Percentiles rank a stretch among this genome's conserved stretches.
These are phyloP conservation scores for Sporothrix variecibatus DNA, from an alignment of 2,329 filamentous ascomycete genomes.

Conservation along the genomic window DNA sequence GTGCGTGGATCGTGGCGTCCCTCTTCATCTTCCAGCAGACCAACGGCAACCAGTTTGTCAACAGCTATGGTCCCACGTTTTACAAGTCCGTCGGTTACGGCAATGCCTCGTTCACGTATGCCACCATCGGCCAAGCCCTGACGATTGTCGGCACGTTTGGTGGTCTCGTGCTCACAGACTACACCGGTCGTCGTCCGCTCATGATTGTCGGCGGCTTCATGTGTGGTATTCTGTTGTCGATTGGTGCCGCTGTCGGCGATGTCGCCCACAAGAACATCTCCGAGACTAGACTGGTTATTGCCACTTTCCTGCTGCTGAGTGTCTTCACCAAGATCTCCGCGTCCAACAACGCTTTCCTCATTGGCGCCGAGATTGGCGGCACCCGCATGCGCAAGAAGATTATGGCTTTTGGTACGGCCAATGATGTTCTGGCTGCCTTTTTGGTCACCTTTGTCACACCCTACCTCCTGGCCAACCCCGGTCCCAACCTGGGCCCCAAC, in stretches of 20 bases:
- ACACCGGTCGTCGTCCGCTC: slow-evolving; percentile 20
- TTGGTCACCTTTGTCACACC: slow-evolving; percentile 22
- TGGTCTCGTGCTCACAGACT: slow-evolving; percentile 15
- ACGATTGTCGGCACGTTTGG: slow-evolving; percentile 10
- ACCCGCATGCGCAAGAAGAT: slow-evolving; percentile 18
- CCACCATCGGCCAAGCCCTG: slow-evolving; percentile 22
- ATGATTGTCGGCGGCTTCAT: slow-evolving; percentile 21
- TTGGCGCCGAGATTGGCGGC: slow-evolving; percentile 23
- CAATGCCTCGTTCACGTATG: slow-evolving; percentile 23
- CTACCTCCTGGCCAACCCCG: slow-evolving; percentile 9
- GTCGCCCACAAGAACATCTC: not conserved
- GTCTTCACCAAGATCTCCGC: slow-evolving; percentile 21
- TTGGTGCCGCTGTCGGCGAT: slow-evolving; percentile 8
- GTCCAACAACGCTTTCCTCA: slow-evolving; percentile 20
- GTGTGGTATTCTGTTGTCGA: slow-evolving; percentile 21
- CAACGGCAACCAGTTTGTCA: slow-evolving; percentile 28
- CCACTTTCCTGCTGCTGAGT: slow-evolving; percentile 8
- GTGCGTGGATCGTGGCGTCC: slow-evolving; percentile 22
- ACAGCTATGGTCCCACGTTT: slow-evolving; percentile 24
- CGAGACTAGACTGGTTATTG: not conserved
- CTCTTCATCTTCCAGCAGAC: slow-evolving; percentile 27
- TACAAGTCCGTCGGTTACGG: slow-evolving; percentile 24
- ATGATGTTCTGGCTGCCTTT: slow-evolving; percentile 16
- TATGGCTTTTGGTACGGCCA: slow-evolving; percentile 21
- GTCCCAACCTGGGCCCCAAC: slow-evolving; percentile 20